phyloP scores from a whole-genome alignment of 768 basidiomycete genomes.

The Holtermanniella nyarrowii region DNA sequence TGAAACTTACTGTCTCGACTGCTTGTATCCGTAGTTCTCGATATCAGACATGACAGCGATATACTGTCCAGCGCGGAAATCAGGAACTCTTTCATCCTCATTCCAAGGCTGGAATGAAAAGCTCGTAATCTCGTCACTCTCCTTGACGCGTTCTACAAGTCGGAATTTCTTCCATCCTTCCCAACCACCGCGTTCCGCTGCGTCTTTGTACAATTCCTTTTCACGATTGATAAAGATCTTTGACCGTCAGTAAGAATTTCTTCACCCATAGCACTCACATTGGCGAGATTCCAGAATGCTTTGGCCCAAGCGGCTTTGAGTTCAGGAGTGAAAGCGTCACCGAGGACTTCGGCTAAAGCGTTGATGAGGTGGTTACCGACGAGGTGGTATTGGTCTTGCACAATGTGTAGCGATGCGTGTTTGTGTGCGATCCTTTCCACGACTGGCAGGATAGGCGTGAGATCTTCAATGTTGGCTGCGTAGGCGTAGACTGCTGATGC shows the following conservation, averaged over 20 bases:
- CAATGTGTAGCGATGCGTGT: conserved; percentile 20
- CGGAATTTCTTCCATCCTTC: conserved; percentile 13
- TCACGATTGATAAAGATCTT: conserved; percentile 17
- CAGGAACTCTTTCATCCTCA: conserved; percentile 5
- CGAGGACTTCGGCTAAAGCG: conserved; percentile 18
- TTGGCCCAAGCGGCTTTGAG: conserved; percentile 20
- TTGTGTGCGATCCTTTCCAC: conserved; percentile 21
- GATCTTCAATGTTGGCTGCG: conserved; percentile 21
- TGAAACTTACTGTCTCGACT: conserved; percentile 19
- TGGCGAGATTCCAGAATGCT: conserved; percentile 16
- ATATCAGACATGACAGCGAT: conserved; percentile 11
- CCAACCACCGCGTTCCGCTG: conserved; percentile 9
- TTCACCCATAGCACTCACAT: too few species aligned
- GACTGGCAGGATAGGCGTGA: conserved; percentile 12
- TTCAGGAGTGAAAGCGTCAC: conserved; percentile 17
- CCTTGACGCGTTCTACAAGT: conserved; percentile 9
- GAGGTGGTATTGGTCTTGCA: conserved; percentile 16
- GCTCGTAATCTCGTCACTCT: conserved; percentile 13
- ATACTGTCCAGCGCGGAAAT: conserved; percentile 15
- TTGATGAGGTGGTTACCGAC: conserved; percentile 21
- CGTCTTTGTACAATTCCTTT: conserved; percentile 5
- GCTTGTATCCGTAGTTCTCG: conserved; percentile 8
- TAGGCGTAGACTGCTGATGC: conserved; percentile 21
- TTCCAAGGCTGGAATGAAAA: conserved; percentile 12
- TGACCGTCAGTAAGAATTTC: too few species aligned